These are phyloP conservation scores for Beauveria scarabaeidicola DNA, from an alignment of 2,329 filamentous ascomycete species.

Conservation along the genomic window DNA sequence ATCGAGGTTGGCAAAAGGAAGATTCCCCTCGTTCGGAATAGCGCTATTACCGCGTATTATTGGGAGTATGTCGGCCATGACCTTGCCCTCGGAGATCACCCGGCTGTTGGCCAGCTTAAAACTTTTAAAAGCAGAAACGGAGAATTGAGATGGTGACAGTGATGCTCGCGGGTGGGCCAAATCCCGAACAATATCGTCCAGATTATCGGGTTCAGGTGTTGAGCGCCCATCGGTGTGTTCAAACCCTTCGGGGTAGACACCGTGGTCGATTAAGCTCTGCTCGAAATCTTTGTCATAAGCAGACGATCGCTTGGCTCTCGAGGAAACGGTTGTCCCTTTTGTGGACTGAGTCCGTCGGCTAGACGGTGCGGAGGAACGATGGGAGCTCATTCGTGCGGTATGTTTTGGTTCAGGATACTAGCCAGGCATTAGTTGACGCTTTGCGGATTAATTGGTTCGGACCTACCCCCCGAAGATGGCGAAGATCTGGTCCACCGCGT, in stretches of 20 bases:
- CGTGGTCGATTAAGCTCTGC: constrained; percentile 27
- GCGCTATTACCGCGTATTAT: constrained; percentile 18
- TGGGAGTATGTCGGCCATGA: constrained; percentile 25
- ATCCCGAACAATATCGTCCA: neutral
- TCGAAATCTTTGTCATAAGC: constrained; percentile 27
- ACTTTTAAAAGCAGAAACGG: constrained; percentile 20
- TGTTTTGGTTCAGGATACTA: too few relatives aligned
- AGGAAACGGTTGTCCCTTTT: constrained; percentile 13
- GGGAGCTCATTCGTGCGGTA: too few relatives aligned
- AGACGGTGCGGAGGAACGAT: neutral
- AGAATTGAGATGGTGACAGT: constrained; percentile 26
- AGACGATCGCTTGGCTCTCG: constrained; percentile 16
- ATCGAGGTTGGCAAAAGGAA: constrained; percentile 21
- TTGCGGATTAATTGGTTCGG: neutral
- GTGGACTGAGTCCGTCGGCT: constrained; percentile 13
- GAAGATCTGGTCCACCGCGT: constrained; percentile 18
- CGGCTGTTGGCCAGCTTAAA: constrained; percentile 22
- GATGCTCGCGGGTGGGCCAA: constrained; percentile 17
- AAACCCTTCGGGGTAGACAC: constrained; percentile 20
- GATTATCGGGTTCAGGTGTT: constrained; percentile 2
- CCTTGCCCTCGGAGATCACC: constrained; percentile 27
- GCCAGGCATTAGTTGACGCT: too few relatives aligned
- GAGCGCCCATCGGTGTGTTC: neutral
- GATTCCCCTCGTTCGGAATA: neutral
- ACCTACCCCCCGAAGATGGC: constrained; percentile 17